Conservation (phyloP, 2,329 filamentous ascomycete species). For the Metarhizium sp. region DNA sequence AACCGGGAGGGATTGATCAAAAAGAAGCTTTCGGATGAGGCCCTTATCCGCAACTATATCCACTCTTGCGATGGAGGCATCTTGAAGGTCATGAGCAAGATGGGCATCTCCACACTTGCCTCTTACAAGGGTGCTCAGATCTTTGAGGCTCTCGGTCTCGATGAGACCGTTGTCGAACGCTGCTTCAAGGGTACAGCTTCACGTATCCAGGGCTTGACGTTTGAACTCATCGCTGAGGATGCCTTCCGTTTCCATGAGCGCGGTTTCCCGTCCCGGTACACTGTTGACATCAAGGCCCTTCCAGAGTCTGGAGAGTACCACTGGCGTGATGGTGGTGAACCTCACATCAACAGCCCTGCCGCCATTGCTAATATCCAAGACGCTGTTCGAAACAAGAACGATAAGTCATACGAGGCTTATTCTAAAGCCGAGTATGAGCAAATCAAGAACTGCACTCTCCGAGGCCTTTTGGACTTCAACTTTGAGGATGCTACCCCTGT, state of each 20-base stretch:
- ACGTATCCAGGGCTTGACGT: constrained; percentile 88
- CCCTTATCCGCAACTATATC: constrained; percentile 91
- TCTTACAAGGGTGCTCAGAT: constrained; percentile 98
- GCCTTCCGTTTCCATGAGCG: constrained; percentile 92
- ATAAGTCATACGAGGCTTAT: constrained; percentile 97
- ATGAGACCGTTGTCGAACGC: constrained; percentile 83
- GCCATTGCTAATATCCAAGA: constrained; percentile 97
- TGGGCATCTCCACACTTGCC: constrained; percentile 95
- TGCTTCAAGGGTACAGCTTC: constrained; percentile 94
- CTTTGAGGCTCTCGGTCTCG: constrained; percentile 89
- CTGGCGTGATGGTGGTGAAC: constrained; percentile 93
- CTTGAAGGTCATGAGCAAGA: constrained; percentile 98
- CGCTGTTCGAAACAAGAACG: constrained; percentile 91
- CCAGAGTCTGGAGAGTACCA: constrained; percentile 95
- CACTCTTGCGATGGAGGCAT: constrained; percentile 94
- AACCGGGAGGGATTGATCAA: constrained; percentile 87
- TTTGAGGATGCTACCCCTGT: constrained; percentile 80
- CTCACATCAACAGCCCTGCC: constrained; percentile 89
- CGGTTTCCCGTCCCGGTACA: constrained; percentile 75
- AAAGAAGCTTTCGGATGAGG: constrained; percentile 74
- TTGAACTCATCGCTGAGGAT: constrained; percentile 88
- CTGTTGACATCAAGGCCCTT: constrained; percentile 68
- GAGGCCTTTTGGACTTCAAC: constrained; percentile 91
- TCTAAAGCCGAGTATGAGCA: constrained; percentile 88
- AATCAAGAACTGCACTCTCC: constrained; percentile 92